These are phyloP conservation scores for Wickerhamiella azyma DNA, from an alignment of 805 yeast genomes.

Conservation along the genomic window DNA sequence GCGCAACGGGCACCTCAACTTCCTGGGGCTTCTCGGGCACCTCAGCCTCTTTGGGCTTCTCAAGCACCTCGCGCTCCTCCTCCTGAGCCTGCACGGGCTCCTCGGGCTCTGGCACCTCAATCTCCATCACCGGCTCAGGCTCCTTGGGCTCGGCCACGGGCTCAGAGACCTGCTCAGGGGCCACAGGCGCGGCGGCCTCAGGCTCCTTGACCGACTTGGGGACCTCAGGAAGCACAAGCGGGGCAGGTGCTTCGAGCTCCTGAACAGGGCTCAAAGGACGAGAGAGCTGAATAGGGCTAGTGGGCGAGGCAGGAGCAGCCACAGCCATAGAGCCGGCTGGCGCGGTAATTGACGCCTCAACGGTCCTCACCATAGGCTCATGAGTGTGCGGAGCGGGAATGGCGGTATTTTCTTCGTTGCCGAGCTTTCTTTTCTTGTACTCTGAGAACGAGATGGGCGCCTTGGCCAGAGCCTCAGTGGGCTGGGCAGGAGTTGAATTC, in stretches of 20 bases:
- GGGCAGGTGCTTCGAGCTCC: no score
- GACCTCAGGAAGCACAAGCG: no score
- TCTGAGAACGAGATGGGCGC: no score
- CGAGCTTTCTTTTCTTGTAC: no score
- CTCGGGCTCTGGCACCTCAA: not conserved
- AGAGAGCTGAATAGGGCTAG: not conserved
- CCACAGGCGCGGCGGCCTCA: no score
- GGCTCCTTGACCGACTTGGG: no score
- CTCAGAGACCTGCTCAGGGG: no score
- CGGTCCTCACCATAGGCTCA: not conserved
- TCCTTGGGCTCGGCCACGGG: constrained; percentile 1
- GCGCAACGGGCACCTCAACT: not conserved
- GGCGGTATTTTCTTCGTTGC: no score
- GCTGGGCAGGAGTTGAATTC: not conserved
- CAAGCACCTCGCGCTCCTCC: no score
- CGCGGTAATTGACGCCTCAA: not conserved
- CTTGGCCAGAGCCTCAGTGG: not conserved
- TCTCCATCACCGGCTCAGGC: not conserved
- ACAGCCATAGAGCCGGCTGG: not conserved
- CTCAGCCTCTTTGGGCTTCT: not conserved
- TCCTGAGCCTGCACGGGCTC: no score
- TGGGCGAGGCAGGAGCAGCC: not conserved
- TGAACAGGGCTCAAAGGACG: no score
- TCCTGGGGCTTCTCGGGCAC: not conserved
- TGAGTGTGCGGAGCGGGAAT: no score